Evolutionary conservation across 1,284 basidiomycete species (phyloP).

Genomic region (Trichosporon coremiiforme): DNA sequence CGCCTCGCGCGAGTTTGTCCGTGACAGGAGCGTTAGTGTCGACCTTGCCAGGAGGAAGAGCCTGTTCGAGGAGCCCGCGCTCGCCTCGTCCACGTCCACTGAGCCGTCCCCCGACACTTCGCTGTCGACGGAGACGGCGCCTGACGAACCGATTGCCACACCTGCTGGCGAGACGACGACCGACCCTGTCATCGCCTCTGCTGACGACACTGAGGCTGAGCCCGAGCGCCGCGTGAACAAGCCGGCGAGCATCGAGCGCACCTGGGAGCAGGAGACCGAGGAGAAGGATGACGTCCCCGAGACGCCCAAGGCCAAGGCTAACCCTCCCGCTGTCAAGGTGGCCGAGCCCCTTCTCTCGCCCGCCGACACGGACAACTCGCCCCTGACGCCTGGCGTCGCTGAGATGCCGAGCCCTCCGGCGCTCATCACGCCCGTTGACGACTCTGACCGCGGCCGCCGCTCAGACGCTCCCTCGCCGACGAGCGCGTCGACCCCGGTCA

Average conservation of each 20-base stretch:
- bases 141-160: slow-evolving; percentile 3
- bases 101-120: not conserved
- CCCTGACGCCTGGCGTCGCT: not conserved
- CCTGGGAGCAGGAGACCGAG: not conserved
- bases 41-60: slow-evolving; percentile 16
- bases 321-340: not conserved
- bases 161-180: slow-evolving; percentile 4
- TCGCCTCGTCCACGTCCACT: not conserved
- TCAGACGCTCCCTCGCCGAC: not conserved
- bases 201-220: not conserved
- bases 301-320: not conserved
- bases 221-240: not conserved
- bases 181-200: slow-evolving; percentile 11
- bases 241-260: slow-evolving; percentile 2
- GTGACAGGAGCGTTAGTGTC: slow-evolving; percentile 16
- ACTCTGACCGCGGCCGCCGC: not conserved
- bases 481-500: not conserved
- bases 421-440: not conserved
- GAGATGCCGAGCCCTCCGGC: not conserved
- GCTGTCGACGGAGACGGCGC: not conserved
- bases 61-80: slow-evolving; percentile 8
- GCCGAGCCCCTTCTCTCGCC: not conserved
- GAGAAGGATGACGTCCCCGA: slow-evolving; percentile 10
- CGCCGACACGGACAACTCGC: not conserved
- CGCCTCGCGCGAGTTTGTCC: not conserved